These are phyloP conservation scores for Oryza rufipogon DNA, from an alignment of 176 grass and related monocot species.

Conservation along the genomic window DNA sequence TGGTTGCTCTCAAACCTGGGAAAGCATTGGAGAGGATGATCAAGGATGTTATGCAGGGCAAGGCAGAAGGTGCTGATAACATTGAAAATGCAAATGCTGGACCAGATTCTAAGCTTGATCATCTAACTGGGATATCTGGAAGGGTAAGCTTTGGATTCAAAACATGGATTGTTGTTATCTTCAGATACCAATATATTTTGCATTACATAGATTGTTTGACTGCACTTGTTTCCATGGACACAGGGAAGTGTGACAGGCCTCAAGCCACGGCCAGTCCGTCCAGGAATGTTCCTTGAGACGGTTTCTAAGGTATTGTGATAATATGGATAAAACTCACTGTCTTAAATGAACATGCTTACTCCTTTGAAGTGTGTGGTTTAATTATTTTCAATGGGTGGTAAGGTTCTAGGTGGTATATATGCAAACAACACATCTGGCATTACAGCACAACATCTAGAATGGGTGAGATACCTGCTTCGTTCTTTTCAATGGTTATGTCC, in stretches of 20 bases:
- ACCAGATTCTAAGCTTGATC: conserved; percentile 37
- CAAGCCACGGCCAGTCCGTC: conserved; percentile 79
- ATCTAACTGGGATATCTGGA: conserved; percentile 63
- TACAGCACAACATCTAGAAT: conserved; percentile 95
- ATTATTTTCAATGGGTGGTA: conserved; percentile 24
- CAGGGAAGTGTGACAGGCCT: conserved; percentile 65
- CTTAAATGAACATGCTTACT: not conserved
- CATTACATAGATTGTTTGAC: conserved; percentile 21
- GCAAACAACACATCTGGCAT: conserved; percentile 76
- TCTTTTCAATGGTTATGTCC: not conserved
- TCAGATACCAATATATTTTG: not conserved
- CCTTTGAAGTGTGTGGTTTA: conserved; percentile 1
- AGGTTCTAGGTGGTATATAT: conserved; percentile 90
- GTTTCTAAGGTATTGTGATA: conserved; percentile 73
- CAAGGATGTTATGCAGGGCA: conserved; percentile 81
- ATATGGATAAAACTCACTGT: not conserved
- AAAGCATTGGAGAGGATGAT: conserved; percentile 70
- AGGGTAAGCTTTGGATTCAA: conserved; percentile 54
- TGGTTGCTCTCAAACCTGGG: conserved; percentile 83
- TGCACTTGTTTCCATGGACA: conserved; percentile 21
- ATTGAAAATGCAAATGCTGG: conserved; percentile 37
- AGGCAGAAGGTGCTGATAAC: conserved; percentile 76
- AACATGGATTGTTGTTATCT: conserved; percentile 5
- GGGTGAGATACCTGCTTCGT: conserved; percentile 55
- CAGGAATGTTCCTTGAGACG: conserved; percentile 96